These are phyloP conservation scores for Kurtzmaniella fragi DNA, from an alignment of 805 yeast species.

Conservation along the genomic window DNA sequence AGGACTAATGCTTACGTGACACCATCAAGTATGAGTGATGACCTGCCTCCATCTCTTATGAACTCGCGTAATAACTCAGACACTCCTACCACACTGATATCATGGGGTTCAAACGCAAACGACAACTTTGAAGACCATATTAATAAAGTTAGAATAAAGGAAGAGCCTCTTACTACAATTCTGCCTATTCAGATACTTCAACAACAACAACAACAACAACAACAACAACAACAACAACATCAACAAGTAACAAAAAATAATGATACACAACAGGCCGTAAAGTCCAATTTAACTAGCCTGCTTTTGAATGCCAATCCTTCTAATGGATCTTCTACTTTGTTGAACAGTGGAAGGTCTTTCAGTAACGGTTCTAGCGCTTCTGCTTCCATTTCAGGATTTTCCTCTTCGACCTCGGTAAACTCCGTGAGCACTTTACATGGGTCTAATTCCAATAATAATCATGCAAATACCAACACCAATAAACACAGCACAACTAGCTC, in stretches of 20 bases:
- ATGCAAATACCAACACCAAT: no score
- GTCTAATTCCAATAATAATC: neutral
- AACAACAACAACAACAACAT: slow-evolving; percentile 3
- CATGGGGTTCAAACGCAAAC: slow-evolving; percentile 3
- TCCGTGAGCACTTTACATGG: neutral
- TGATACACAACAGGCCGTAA: no score
- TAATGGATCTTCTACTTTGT: no score
- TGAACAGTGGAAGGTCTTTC: no score
- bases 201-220: slow-evolving; percentile 7
- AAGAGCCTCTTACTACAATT: slow-evolving; percentile 13
- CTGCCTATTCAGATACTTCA: slow-evolving; percentile 14
- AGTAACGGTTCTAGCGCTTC: neutral
- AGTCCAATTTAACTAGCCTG: no score
- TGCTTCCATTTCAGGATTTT: neutral
- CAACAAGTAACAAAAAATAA: no score
- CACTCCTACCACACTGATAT: slow-evolving; percentile 1
- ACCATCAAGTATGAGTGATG: slow-evolving; percentile 27
- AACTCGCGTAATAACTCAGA: slow-evolving; percentile 5
- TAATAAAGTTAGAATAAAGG: slow-evolving; percentile 9
- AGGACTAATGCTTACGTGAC: slow-evolving; percentile 13
- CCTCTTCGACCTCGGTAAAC: neutral
- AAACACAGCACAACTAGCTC: neutral
- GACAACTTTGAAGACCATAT: neutral
- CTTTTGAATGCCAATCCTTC: no score
- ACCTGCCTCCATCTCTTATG: slow-evolving; percentile 15